Evolutionary conservation across 192 early-diverging fungal species (phyloP).

Genomic region (Backusella luteola): DNA sequence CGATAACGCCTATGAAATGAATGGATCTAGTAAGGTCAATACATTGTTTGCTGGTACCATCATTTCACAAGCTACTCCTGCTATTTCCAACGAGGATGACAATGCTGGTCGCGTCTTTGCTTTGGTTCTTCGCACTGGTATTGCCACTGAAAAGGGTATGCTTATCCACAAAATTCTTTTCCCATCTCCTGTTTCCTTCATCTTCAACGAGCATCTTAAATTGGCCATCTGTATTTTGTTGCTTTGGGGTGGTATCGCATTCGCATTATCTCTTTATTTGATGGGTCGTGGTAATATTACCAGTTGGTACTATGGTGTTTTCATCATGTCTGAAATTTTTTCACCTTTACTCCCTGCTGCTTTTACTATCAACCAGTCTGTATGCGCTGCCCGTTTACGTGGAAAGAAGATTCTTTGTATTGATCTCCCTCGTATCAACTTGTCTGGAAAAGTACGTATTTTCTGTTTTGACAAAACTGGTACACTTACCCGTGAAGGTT

Average conservation of each 20-base stretch:
- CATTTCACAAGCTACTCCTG: constrained; percentile 57
- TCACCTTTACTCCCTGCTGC: constrained; percentile 72
- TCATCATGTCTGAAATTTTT: constrained; percentile 67
- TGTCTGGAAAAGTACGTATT: constrained; percentile 75
- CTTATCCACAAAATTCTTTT: constrained; percentile 78
- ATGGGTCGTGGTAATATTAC: constrained; percentile 60
- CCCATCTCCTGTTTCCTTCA: constrained; percentile 67
- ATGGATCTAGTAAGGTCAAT: constrained; percentile 50
- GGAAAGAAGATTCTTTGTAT: constrained; percentile 69
- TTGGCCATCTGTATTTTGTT: constrained; percentile 64
- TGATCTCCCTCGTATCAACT: constrained; percentile 68
- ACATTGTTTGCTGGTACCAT: constrained; percentile 68
- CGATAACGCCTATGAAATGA: constrained; percentile 34
- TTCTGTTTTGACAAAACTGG: constrained; percentile 83
- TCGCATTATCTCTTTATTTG: constrained; percentile 53
- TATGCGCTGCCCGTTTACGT: constrained; percentile 61
- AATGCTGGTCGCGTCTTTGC: constrained; percentile 42
- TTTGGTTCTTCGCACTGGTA: constrained; percentile 66
- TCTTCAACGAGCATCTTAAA: constrained; percentile 80
- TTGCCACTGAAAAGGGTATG: constrained; percentile 63
- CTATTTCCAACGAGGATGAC: not conserved
- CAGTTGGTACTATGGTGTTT: constrained; percentile 76
- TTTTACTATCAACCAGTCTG: constrained; percentile 71
- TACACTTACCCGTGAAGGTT: constrained; percentile 72
- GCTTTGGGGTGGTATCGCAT: constrained; percentile 63